Base-by-base conservation (phyloP, 106 monocot genomes). In the Dioscorea dumetorum region DNA sequence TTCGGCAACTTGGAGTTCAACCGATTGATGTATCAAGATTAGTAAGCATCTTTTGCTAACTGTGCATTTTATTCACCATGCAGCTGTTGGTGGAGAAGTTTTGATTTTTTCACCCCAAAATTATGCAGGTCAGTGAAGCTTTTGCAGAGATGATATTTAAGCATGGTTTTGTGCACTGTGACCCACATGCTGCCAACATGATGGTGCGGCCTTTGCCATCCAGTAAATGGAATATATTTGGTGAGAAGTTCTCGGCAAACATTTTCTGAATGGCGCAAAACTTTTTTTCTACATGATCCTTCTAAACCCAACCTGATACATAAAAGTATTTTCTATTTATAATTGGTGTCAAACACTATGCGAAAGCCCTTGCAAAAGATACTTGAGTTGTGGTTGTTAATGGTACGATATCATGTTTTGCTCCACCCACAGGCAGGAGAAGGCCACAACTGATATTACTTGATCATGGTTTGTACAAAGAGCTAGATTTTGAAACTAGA, bases 141-240 rank as follows among this genome's bases (percentile, higher is more conserved):
- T 95, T 91, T 82, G 81, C 95, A 15, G 95, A 95, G 80, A 95
- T 95, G 95, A 95, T 70, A 28, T 95, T 88, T 79, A 95, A 75
- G 80, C 95, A 95, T 78, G 95, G 95, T 67, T 95, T 95, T 80
- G 95, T 95, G 48, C 95, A 95, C 67, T 95, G 95, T 76, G 95
- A 95, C 59, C 95, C 95, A 49, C 95, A 95, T 88, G 88, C 95
- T 81, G 95, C 95, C 52, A 95, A 95, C 59, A 73, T 95, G 91
- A 91, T 95, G 95, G 84, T 91, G 50, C 83, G 95, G 28, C 83
- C 91, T 78, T 63, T 86, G 62, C 82, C 88, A 74, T 72, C 67
- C 7, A 71, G 72, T 22, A 88, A 64, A 84, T 60, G 67, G 59
- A 72, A 68, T 41, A 53, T 78, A 67, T 85, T 93, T 73, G 81